These are phyloP conservation scores for Echeveria elegans DNA, from an alignment of 164 flowering plant species.

Conservation along the genomic window DNA sequence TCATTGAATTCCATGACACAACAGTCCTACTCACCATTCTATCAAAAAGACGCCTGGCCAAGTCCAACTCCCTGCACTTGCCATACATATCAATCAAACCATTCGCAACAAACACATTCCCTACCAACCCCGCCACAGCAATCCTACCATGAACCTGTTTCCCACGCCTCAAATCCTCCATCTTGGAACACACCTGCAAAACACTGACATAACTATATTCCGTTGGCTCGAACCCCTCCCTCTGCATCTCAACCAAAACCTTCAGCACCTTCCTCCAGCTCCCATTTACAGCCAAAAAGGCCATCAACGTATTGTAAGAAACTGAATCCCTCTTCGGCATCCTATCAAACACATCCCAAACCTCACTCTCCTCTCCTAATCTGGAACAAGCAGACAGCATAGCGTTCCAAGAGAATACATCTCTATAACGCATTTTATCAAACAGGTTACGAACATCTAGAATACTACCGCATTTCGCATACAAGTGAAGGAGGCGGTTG, in stretches of 20 bases:
- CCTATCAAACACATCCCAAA: conserved; percentile 20
- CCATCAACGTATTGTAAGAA: conserved; percentile 32
- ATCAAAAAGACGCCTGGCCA: conserved; percentile 40
- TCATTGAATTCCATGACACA: conserved; percentile 32
- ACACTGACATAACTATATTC: conserved; percentile 36
- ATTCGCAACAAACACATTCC: conserved; percentile 36
- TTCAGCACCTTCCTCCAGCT: conserved; percentile 19
- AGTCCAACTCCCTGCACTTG: conserved; percentile 39
- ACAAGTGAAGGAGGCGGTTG: conserved; percentile 42
- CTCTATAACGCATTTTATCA: conserved; percentile 29
- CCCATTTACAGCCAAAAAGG: conserved; percentile 24
- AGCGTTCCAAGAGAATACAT: conserved; percentile 40
- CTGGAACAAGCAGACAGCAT: conserved; percentile 35
- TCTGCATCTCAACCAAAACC: conserved; percentile 28
- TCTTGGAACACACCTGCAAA: conserved; percentile 34
- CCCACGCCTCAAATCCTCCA: conserved; percentile 34
- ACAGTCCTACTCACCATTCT: conserved; percentile 24
- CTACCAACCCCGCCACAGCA: conserved; percentile 15
- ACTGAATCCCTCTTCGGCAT: conserved; percentile 35
- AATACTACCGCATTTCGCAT: conserved; percentile 25
- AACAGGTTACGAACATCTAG: conserved; percentile 26
- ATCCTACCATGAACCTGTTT: conserved; percentile 46
- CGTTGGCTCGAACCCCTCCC: conserved; percentile 26
- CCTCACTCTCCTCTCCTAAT: conserved; percentile 19
- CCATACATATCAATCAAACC: conserved; percentile 52